These are phyloP conservation scores for Wolfiporia cocos DNA, from an alignment of 1,284 basidiomycete species.

Conservation along the genomic window DNA sequence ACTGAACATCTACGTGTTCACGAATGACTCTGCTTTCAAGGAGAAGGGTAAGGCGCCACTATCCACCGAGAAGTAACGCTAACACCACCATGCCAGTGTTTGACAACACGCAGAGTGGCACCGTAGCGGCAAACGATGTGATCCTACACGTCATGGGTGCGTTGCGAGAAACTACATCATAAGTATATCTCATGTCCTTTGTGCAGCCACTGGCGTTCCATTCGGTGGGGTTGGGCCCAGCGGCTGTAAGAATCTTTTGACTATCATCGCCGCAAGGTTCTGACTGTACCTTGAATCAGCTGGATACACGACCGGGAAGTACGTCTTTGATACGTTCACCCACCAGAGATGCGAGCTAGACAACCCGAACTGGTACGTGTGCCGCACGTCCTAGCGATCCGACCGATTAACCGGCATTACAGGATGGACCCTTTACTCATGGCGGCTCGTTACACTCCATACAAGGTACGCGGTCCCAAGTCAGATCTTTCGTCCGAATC, in stretches of 20 bases:
- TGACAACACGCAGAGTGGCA: conserved; percentile 58
- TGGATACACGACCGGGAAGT: conserved; percentile 59
- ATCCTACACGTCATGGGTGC: conserved; percentile 46
- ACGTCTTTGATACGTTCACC: conserved; percentile 61
- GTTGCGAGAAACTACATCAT: background rate
- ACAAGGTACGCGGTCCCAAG: conserved; percentile 17
- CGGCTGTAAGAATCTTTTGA: conserved; percentile 42
- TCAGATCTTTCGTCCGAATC: background rate
- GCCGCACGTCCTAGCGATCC: background rate
- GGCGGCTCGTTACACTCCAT: conserved; percentile 18
- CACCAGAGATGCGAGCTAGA: conserved; percentile 56
- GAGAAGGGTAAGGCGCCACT: conserved; percentile 37
- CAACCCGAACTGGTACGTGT: conserved; percentile 49
- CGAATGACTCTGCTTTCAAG: conserved; percentile 49
- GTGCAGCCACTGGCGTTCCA: conserved; percentile 49
- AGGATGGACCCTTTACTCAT: conserved; percentile 16
- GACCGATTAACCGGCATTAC: background rate
- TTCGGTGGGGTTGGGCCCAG: conserved; percentile 67
- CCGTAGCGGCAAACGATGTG: conserved; percentile 55
- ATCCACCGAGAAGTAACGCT: background rate
- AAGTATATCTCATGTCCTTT: background rate
- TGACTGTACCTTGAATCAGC: conserved; percentile 27
- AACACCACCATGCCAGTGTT: conserved; percentile 38
- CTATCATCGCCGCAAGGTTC: background rate
- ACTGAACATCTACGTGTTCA: conserved; percentile 70